A percentile compares a stretch with the other conserved stretches of the same genome.
Evolutionary conservation across 2,329 filamentous ascomycete genomes (phyloP).

Genomic region (Xylariaceae sp.): DNA sequence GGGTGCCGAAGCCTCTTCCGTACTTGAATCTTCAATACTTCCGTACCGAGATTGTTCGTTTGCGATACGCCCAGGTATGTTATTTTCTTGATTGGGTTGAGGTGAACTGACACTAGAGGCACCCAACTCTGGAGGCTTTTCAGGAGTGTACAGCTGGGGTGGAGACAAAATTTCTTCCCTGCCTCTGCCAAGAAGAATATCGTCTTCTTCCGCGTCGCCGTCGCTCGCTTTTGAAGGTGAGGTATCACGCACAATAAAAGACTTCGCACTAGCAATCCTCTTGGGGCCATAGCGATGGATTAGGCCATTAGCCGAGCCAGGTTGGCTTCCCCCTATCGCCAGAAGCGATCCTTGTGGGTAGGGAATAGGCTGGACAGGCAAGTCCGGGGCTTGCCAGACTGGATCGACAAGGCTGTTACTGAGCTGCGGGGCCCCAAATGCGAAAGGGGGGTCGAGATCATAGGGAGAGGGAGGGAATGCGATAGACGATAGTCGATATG

Average conservation of each 20-base stretch:
- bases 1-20: background rate
- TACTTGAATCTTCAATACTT: background rate
- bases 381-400: slow-evolving; percentile 45
- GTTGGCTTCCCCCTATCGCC: slow-evolving; percentile 9
- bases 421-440: slow-evolving; percentile 26
- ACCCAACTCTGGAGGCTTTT: slow-evolving; percentile 6
- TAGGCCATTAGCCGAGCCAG: slow-evolving; percentile 10
- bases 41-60: background rate
- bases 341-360: slow-evolving; percentile 24
- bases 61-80: background rate
- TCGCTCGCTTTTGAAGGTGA: slow-evolving; percentile 9
- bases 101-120: background rate
- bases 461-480: slow-evolving; percentile 30
- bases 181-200: slow-evolving; percentile 32
- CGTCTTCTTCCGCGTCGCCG: slow-evolving; percentile 35
- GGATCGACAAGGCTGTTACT: slow-evolving; percentile 41
- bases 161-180: slow-evolving; percentile 4
- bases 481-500: slow-evolving; percentile 30
- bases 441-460: slow-evolving; percentile 27
- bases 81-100: background rate
- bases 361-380: slow-evolving; percentile 20
- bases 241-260: slow-evolving; percentile 17
- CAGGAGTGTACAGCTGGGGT: background rate
- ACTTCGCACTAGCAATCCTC: slow-evolving; percentile 28
- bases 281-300: slow-evolving; percentile 16